Conservation (phyloP, 352 stramenopile species). For the Phytopythium vexans region DNA sequence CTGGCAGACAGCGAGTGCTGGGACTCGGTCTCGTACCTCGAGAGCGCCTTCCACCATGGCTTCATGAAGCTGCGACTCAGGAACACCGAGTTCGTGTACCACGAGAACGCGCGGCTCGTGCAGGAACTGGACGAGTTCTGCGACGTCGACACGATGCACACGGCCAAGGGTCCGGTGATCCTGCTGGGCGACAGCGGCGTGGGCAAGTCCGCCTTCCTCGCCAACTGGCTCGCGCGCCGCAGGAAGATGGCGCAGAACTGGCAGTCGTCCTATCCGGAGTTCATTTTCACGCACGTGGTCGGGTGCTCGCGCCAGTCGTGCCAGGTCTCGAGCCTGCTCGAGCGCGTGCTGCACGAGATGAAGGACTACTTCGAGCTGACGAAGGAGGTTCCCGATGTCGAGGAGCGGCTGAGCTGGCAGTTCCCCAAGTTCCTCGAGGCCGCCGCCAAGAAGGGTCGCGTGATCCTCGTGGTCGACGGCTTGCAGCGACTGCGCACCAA, state of each 20-base stretch:
- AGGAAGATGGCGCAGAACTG: slow-evolving; percentile 87
- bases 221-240: slow-evolving; percentile 77
- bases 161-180: slow-evolving; percentile 72
- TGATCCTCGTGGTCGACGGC: slow-evolving; percentile 90
- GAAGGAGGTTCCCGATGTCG: slow-evolving; percentile 77
- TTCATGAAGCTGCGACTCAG: slow-evolving; percentile 76
- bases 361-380: slow-evolving; percentile 91
- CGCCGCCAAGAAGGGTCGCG: slow-evolving; percentile 85
- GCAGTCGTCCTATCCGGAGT: slow-evolving; percentile 79
- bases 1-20: slow-evolving; percentile 51
- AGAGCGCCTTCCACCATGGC: slow-evolving; percentile 77
- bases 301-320: slow-evolving; percentile 86
- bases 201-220: slow-evolving; percentile 73
- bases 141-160: slow-evolving; percentile 82
- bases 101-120: slow-evolving; percentile 58
- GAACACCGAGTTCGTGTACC: slow-evolving; percentile 71
- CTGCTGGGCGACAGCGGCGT: slow-evolving; percentile 69
- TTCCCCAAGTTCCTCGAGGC: slow-evolving; percentile 89
- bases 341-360: slow-evolving; percentile 85
- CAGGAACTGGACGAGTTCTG: slow-evolving; percentile 81
- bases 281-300: slow-evolving; percentile 91
- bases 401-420: slow-evolving; percentile 89
- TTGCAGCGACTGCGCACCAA: slow-evolving; percentile 81
- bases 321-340: slow-evolving; percentile 81
- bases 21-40: slow-evolving; percentile 79